Conservation (phyloP, 1,139 yeast genomes). For the Yamadazyma taylorii region DNA sequence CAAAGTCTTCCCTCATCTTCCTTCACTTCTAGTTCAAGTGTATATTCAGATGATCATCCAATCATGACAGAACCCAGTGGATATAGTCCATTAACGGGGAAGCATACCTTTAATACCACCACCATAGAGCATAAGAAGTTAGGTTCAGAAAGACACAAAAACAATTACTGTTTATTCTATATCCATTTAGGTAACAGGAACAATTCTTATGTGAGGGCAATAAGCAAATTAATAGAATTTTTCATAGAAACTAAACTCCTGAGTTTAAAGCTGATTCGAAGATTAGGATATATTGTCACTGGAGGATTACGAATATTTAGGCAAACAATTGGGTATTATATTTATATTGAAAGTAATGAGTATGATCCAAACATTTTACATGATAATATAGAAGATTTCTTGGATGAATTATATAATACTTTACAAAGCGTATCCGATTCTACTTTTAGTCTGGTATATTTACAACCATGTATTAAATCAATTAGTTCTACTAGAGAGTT, state of each 20-base stretch:
- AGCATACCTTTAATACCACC: slow-evolving; percentile 4
- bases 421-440: slow-evolving; percentile 23
- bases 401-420: slow-evolving; percentile 36
- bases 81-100: slow-evolving; percentile 11
- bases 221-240: slow-evolving; percentile 47
- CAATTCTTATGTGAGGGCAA: slow-evolving; percentile 28
- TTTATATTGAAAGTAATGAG: slow-evolving; percentile 48
- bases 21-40: not conserved
- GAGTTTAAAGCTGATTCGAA: slow-evolving; percentile 51
- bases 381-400: slow-evolving; percentile 45
- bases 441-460: slow-evolving; percentile 31
- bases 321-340: slow-evolving; percentile 54
- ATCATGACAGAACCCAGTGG: slow-evolving; percentile 10
- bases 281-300: slow-evolving; percentile 44
- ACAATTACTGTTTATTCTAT: slow-evolving; percentile 27
- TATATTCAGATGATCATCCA: slow-evolving; percentile 1
- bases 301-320: slow-evolving; percentile 55
- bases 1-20: too few species aligned
- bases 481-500: slow-evolving; percentile 5
- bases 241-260: slow-evolving; percentile 41
- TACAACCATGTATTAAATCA: slow-evolving; percentile 36
- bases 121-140: not conserved
- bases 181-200: slow-evolving; percentile 54
- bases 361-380: slow-evolving; percentile 34
- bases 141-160: too few species aligned